These are phyloP conservation scores for Triticum aestivum DNA, from an alignment of 176 grass and related monocot genomes.

Conservation along the genomic window IWGSC_CS_RefSeq_v2.1 NC_057813.1:375973393-375973892, in stretches of 20 bases:
- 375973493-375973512: not conserved
- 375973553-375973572: not conserved
- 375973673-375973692: constrained; percentile 66
- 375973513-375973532: not conserved
- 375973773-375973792: constrained; percentile 14
- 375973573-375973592: not conserved
- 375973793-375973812: not conserved
- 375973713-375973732: constrained; percentile 82
- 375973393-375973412: constrained; percentile 21
- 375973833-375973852: constrained; percentile 82
- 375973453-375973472: constrained; percentile 87
- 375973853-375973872: constrained; percentile 61
- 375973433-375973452: constrained; percentile 99
- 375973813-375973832: not conserved
- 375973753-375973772: constrained; percentile 52
- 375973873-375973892: constrained; percentile 79
- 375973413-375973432: constrained; percentile 72
- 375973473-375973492: constrained; percentile 59
- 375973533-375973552: not conserved
- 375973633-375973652: not conserved
- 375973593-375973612: not conserved
- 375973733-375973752: constrained; percentile 98
- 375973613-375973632: not conserved
- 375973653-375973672: not conserved
- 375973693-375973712: constrained; percentile 92